Percentiles rank a stretch among this genome's conserved stretches.
Conservation (phyloP, 2,329 filamentous ascomycete genomes). For the Nigrograna mackinnonii region DNA sequence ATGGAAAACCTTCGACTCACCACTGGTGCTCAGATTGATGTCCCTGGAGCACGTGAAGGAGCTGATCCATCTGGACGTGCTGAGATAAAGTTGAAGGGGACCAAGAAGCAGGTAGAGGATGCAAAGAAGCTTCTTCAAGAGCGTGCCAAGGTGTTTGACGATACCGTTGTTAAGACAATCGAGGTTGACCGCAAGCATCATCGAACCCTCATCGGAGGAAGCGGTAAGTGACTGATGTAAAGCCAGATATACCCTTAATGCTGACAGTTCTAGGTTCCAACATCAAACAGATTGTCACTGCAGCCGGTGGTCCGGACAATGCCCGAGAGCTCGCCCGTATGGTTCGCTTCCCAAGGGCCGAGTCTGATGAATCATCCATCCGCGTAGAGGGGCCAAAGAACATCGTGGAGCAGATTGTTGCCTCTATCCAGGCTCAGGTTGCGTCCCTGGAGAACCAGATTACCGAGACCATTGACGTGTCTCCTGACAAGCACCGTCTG, state of each 20-base stretch:
- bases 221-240: conserved; percentile 65
- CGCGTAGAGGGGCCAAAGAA: conserved; percentile 83
- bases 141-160: conserved; percentile 84
- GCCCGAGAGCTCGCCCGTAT: conserved; percentile 81
- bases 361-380: conserved; percentile 80
- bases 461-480: conserved; percentile 77
- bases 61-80: conserved; percentile 68
- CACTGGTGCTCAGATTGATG: conserved; percentile 88
- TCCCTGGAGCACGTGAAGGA: conserved; percentile 78
- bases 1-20: conserved; percentile 86
- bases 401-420: conserved; percentile 86
- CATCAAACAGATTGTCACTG: conserved; percentile 82
- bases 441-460: conserved; percentile 82
- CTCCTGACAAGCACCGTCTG: conserved; percentile 84
- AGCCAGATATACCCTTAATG: conserved; percentile 4
- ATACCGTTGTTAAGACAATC: conserved; percentile 81
- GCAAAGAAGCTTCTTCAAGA: conserved; percentile 90
- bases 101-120: conserved; percentile 85
- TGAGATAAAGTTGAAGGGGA: conserved; percentile 90
- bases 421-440: conserved; percentile 80
- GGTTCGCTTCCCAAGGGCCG: conserved; percentile 92
- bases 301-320: conserved; percentile 88
- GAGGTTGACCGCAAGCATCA: conserved; percentile 96
- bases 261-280: conserved; percentile 70
- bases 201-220: conserved; percentile 82